Base-by-base conservation (phyloP, 768 basidiomycete genomes). In the Arthromyces matolae region DNA sequence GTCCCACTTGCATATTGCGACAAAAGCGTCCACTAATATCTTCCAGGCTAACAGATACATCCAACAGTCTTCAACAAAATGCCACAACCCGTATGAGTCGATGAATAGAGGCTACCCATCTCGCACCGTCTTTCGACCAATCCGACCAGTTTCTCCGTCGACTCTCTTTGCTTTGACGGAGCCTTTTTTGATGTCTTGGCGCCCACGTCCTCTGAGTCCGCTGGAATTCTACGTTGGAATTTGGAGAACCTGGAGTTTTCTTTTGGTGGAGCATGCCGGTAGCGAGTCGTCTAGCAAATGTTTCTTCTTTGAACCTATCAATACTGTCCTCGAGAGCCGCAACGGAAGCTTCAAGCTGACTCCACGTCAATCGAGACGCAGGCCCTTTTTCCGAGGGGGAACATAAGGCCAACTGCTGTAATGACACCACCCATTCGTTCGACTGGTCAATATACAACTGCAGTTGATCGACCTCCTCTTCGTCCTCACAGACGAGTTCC, bases 161-260 rank as follows among this genome's bases (percentile, higher is more conserved):
- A 72, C 71, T 4, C 53, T 75, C 12, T 71, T 73, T 3, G 71
- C 71, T 14, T 62, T 73, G 54, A 71, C 71, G 1, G 73, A 75
- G 35, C 72, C 72, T 3, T 69, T 60, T 45, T 64, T 75, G 18
- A 68, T 75, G 69, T 60, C 61, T 10, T 72, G 71, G 71, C 68
- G 64, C 52, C 37, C 51, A 23, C 38, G 38, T 27, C 20, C 35
- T n/a, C 51, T 49, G 7, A 20, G 8, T 8, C 24, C 40, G 18
- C 19, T 28, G 3, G n/a, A n/a, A n/a, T n/a, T n/a, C n/a, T n/a
- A n/a, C n/a, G n/a, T n/a, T n/a, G n/a, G n/a, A n/a, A n/a, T n/a
- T n/a, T n/a, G n/a, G n/a, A n/a, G n/a, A n/a, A n/a, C n/a, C n/a
- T n/a, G n/a, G n/a, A n/a, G n/a, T n/a, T n/a, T n/a, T n/a, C n/a